Base-by-base conservation (phyloP, 257 asterid species). In the Salvia rosmarinus region DNA sequence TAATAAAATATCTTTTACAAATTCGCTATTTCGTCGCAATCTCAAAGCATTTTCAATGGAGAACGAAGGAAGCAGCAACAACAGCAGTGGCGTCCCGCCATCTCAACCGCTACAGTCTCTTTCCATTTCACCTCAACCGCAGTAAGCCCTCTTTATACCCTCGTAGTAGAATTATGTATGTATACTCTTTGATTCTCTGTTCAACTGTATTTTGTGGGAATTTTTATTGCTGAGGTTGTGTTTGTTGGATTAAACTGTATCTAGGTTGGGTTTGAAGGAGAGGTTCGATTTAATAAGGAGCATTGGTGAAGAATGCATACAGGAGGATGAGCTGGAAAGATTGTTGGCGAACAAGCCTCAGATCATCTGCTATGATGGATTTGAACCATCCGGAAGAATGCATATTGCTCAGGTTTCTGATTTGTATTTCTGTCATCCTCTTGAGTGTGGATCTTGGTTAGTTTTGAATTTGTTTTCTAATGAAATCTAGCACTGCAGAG, bases 311-410 rank as follows among this genome's bases (percentile, higher is more conserved):
- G 98, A 92, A 72, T 92, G 97, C 71, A 92, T 92, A 30, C 98
- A 92, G 65, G 97, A 90, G 70, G 94, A 90, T 60, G 98, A 90
- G 72, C 78, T 93, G 79, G 68, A 40, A 86, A 77, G 83, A 68
- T 79, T 93, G 28, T 81, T 93, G 82, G 83, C 83, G 0, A 88
- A 88, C 50, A 90, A 89, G 77, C 88, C 88, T 23, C 81, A 85
- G 4, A 91, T 89, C 35, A 51, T 89, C 62, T 90, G 97, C 82
- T 93, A 90, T 35, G 98, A 90, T 67, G 97, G 97, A 10, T 89
- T 93, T 67, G 98, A 93, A 67, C 97, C 95, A 16, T 92, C 98
- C 23, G 98, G 98, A 10, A 88, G 97, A 74, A 92, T 92, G 98
- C 97, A 92, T 77, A 92, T 92, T 70, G 98, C 98, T 35, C 96